These are phyloP conservation scores for Dendrobium huoshanense DNA, from an alignment of 106 monocot genomes.

Conservation along the genomic window DNA sequence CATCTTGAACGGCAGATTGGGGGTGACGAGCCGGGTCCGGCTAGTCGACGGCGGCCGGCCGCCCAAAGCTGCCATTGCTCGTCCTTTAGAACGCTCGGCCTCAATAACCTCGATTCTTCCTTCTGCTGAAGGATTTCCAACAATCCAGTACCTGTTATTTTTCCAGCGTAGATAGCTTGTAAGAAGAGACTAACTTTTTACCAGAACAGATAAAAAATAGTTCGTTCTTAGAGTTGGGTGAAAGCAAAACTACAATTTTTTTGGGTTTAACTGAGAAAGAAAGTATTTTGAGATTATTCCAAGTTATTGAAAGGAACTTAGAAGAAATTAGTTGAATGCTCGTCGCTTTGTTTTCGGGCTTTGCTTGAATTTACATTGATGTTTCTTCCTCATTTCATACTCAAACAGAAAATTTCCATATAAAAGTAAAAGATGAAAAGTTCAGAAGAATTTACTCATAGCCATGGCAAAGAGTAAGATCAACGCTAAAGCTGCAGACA, in stretches of 20 bases:
- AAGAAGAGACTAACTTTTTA: background rate
- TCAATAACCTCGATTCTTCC: background rate
- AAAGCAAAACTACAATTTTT: background rate
- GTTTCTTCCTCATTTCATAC: no score
- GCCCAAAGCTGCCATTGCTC: background rate
- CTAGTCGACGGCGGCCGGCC: conserved; percentile 16
- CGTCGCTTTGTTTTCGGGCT: background rate
- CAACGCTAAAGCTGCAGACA: background rate
- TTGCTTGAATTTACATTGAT: background rate
- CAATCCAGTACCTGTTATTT: background rate
- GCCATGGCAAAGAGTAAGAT: background rate
- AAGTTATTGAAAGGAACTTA: background rate
- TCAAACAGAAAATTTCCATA: no score
- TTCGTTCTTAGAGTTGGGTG: background rate
- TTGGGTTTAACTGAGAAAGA: background rate
- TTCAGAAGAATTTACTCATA: background rate
- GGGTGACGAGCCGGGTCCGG: conserved; percentile 58
- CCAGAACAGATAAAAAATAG: background rate
- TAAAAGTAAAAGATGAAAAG: no score
- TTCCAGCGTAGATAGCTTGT: background rate
- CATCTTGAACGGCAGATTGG: conserved; percentile 49
- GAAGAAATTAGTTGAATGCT: background rate
- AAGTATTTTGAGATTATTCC: background rate
- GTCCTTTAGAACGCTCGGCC: background rate
- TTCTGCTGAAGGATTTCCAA: background rate